phyloP scores from a whole-genome alignment of 2,329 filamentous ascomycete genomes.

The Helminthosporium solani region DNA sequence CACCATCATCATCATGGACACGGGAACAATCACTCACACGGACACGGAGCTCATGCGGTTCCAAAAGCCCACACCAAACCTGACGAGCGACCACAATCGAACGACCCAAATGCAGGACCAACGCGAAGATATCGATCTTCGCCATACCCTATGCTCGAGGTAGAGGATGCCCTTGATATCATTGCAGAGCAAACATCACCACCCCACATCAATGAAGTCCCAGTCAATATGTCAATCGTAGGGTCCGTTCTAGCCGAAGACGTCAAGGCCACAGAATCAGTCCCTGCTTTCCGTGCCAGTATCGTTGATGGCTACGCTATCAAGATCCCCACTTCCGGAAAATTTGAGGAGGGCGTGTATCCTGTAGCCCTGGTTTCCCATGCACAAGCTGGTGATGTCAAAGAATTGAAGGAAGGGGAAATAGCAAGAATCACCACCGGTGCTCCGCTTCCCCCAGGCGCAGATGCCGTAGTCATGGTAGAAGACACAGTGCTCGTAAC shows the following conservation, averaged over 20 bases:
- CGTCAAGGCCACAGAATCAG: conserved; percentile 74
- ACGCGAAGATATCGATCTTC: conserved; percentile 77
- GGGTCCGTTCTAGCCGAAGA: conserved; percentile 81
- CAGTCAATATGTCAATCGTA: conserved; percentile 66
- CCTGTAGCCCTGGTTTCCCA: conserved; percentile 86
- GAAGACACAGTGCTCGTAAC: conserved; percentile 82
- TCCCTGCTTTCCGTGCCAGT: conserved; percentile 91
- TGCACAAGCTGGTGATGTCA: conserved; percentile 69
- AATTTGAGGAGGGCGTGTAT: conserved; percentile 71
- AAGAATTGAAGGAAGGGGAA: conserved; percentile 67
- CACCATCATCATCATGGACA: conserved; percentile 3
- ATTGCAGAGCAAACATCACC: conserved; percentile 73
- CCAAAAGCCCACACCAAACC: conserved; percentile 71
- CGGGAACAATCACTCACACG: conserved; percentile 52
- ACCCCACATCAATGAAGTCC: conserved; percentile 57
- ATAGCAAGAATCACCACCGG: conserved; percentile 93
- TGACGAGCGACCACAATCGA: conserved; percentile 57
- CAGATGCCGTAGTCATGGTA: conserved; percentile 93
- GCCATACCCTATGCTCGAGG: conserved; percentile 87
- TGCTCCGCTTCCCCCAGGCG: conserved; percentile 82
- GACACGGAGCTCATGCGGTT: conserved; percentile 50
- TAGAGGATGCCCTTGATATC: conserved; percentile 73
- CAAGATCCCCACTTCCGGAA: conserved; percentile 33
- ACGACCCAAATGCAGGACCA: conserved; percentile 60
- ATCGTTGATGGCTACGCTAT: conserved; percentile 93